Base-by-base conservation (phyloP, 768 basidiomycete species). In the Coprinellus micaceus region DNA sequence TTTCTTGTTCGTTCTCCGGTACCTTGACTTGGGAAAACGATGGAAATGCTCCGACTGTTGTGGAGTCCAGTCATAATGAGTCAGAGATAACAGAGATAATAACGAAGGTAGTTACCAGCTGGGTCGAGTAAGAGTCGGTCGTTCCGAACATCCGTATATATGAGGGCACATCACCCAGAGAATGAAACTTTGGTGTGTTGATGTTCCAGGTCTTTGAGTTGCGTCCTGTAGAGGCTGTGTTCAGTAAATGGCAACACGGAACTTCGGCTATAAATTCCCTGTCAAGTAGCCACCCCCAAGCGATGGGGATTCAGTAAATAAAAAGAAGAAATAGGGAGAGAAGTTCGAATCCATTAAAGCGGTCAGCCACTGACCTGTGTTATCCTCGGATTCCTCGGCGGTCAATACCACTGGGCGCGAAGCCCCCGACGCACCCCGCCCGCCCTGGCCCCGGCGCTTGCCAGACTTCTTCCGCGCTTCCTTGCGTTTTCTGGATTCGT, bases 41-140 rank as follows among this genome's bases (percentile, higher is more conserved):
- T 51, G 49, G 29, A 33, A 51, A 3, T 15, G 30, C 30, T 51
- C 49, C 19, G 49, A 36, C 49, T 33, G n/a, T n/a, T n/a, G n/a
- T 48, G 25, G 21, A 24, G 30, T 10, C 9, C 6, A 11, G 10
- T 7, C 9, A 9, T 10, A 10, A 10, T 45, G 10, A n/a, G 47
- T 30, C 26, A 4, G 13, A 28, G 25, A 48, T 13, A 15, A 10
- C 15, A 5, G 26, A 3, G 6, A 28, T 2, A 36, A 6, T 19
- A 29, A 19, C 2, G 7, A 2, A n/a, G 17, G 33, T 33, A 60
- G 67, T 26, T 54, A 79, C 76, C 40, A 72, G 47, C 63, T 45
- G 22, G 60, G 63, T 67, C 66, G 45, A 59, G 43, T 5, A 43
- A 13, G 47, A 50, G 40, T 56, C 47, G 4, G 48, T 50, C 4